Evolutionary conservation across 2,329 filamentous ascomycete species (phyloP).

Genomic region (Elsinoe batatas): DNA sequence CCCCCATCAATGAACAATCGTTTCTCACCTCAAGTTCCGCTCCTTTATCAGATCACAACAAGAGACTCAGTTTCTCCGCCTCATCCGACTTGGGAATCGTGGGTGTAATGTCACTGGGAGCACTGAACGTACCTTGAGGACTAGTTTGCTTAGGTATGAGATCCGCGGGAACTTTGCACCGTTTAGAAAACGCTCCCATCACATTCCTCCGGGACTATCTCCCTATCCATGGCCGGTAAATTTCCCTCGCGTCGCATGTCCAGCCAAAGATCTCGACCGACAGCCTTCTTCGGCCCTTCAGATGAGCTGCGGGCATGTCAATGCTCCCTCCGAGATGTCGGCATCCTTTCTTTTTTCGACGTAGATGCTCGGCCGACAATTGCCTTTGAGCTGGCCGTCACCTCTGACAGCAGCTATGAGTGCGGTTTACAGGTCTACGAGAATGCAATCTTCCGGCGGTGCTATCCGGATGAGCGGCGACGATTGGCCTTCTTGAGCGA

Average conservation of each 20-base stretch:
- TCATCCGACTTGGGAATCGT: no score
- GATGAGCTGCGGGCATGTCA: constrained; percentile 4
- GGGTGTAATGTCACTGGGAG: no score
- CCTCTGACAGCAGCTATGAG: background rate
- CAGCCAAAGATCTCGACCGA: background rate
- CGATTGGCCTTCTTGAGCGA: constrained; percentile 6
- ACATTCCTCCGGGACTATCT: background rate
- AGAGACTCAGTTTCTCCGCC: no score
- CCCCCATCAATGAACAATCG: no score
- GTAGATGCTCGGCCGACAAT: background rate
- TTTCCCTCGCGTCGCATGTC: background rate
- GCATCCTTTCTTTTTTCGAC: constrained; percentile 1
- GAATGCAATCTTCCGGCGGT: constrained; percentile 7
- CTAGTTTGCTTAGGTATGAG: no score
- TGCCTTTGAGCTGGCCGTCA: background rate
- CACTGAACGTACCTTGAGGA: no score
- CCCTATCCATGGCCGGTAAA: background rate
- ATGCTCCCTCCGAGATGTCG: background rate
- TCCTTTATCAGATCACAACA: no score
- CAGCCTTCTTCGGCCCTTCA: background rate
- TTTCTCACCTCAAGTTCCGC: no score
- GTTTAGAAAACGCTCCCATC: background rate
- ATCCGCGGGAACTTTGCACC: background rate
- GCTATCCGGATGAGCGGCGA: constrained; percentile 6
- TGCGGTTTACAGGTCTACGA: background rate